A percentile compares a stretch with the other conserved stretches of the same genome.
Conservation (phyloP, 768 basidiomycete genomes). For the Amanita rimosa region DNA sequence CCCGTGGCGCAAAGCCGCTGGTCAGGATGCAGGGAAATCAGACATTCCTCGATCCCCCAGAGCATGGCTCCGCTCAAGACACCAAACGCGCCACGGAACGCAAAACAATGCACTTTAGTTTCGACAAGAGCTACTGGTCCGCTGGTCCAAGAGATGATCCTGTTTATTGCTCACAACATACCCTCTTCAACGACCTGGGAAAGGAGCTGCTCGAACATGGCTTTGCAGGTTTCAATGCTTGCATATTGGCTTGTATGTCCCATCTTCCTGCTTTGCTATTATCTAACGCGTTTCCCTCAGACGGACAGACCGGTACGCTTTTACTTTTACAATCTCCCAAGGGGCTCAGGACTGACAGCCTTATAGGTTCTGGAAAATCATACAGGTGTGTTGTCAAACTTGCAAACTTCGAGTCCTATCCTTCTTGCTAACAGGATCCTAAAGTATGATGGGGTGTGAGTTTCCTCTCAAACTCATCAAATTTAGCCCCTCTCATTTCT, state of each 20-base stretch:
- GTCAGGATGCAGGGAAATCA: constrained; percentile 94
- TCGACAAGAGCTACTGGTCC: constrained; percentile 98
- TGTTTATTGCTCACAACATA: constrained; percentile 88
- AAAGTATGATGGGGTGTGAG: constrained; percentile 93
- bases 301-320: constrained; percentile 84
- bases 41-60: constrained; percentile 87
- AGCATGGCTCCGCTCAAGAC: constrained; percentile 54
- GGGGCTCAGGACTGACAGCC: constrained; percentile 1
- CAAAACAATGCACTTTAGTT: constrained; percentile 84
- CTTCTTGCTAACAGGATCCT: constrained; percentile 6
- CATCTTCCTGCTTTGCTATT: background rate
- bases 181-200: constrained; percentile 88
- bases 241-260: constrained; percentile 94
- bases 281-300: constrained; percentile 14
- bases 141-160: constrained; percentile 86
- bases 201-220: constrained; percentile 92
- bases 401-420: background rate
- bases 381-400: constrained; percentile 53
- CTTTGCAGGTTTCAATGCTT: constrained; percentile 95
- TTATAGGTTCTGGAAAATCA: constrained; percentile 78
- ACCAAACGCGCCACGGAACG: constrained; percentile 81
- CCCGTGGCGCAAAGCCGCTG: constrained; percentile 86
- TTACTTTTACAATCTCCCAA: background rate
- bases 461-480: constrained; percentile 13
- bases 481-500: background rate